These are phyloP conservation scores for Dactylorhiza incarnata DNA, from an alignment of 106 monocot genomes.

Conservation along the genomic window DNA sequence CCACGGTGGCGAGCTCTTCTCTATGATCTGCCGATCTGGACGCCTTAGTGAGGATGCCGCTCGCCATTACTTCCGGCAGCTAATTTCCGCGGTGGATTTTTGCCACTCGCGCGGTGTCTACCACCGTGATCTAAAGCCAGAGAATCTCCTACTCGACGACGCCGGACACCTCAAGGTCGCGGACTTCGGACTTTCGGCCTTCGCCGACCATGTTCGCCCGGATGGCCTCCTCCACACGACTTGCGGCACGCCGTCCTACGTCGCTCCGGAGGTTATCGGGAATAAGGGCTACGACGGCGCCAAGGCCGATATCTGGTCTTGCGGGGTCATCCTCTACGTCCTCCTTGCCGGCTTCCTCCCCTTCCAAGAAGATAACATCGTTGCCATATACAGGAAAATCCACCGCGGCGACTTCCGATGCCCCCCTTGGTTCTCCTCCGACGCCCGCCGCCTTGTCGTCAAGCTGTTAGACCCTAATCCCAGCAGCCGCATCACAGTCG, in stretches of 20 bases:
- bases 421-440: constrained; percentile 69
- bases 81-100: constrained; percentile 61
- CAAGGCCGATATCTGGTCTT: constrained; percentile 70
- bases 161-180: constrained; percentile 50
- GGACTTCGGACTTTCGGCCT: constrained; percentile 63
- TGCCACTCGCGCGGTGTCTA: constrained; percentile 68
- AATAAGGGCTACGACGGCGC: constrained; percentile 70
- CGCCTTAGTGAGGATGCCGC: constrained; percentile 42
- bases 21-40: constrained; percentile 18
- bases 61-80: constrained; percentile 50
- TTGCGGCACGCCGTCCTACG: constrained; percentile 68
- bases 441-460: constrained; percentile 48
- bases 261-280: constrained; percentile 52
- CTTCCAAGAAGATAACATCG: constrained; percentile 48
- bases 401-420: constrained; percentile 54
- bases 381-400: constrained; percentile 69
- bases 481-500: constrained; percentile 41
- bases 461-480: constrained; percentile 67
- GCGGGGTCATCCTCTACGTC: constrained; percentile 67
- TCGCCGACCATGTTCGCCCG: constrained; percentile 30
- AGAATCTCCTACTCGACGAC: constrained; percentile 58
- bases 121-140: constrained; percentile 66
- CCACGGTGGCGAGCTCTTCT: constrained; percentile 56
- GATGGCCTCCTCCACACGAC: constrained; percentile 66
- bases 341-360: constrained; percentile 64